Evolutionary conservation across 192 early-diverging fungal species (phyloP).

Genomic region (Backusella macrospora): DNA sequence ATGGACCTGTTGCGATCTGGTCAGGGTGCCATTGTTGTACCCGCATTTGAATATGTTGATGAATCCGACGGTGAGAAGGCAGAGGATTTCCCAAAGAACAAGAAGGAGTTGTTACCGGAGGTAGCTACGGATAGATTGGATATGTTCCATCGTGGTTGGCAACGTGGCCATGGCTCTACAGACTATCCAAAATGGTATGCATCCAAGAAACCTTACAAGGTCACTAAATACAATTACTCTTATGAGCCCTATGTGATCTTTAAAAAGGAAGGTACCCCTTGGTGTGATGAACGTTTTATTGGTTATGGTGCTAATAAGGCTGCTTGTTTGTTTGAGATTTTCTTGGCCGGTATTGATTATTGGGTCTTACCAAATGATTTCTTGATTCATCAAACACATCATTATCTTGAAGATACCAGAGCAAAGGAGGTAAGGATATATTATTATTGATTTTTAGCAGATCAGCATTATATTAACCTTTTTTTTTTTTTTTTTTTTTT

Average conservation of each 20-base stretch:
- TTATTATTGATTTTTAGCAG: too few species aligned
- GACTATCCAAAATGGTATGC: slow-evolving; percentile 55
- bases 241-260: slow-evolving; percentile 65
- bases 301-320: slow-evolving; percentile 64
- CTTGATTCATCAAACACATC: slow-evolving; percentile 58
- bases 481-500: too few species aligned
- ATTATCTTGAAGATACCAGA: slow-evolving; percentile 52
- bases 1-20: slow-evolving; percentile 49
- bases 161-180: slow-evolving; percentile 57
- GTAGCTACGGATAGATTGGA: slow-evolving; percentile 50
- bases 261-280: slow-evolving; percentile 52
- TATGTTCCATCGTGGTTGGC: slow-evolving; percentile 59
- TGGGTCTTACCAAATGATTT: slow-evolving; percentile 56
- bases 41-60: slow-evolving; percentile 60
- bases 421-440: slow-evolving; percentile 50
- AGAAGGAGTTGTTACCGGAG: slow-evolving; percentile 44
- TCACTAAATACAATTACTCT: slow-evolving; percentile 53
- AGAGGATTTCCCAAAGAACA: slow-evolving; percentile 53
- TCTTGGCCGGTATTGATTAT: slow-evolving; percentile 53
- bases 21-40: slow-evolving; percentile 54
- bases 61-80: slow-evolving; percentile 53
- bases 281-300: slow-evolving; percentile 61
- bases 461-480: too few species aligned
- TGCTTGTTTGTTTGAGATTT: slow-evolving; percentile 59
- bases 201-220: slow-evolving; percentile 49